phyloP scores from a whole-genome alignment of 441 rosid species.

The Euphorbia schlechtendalii region DNA sequence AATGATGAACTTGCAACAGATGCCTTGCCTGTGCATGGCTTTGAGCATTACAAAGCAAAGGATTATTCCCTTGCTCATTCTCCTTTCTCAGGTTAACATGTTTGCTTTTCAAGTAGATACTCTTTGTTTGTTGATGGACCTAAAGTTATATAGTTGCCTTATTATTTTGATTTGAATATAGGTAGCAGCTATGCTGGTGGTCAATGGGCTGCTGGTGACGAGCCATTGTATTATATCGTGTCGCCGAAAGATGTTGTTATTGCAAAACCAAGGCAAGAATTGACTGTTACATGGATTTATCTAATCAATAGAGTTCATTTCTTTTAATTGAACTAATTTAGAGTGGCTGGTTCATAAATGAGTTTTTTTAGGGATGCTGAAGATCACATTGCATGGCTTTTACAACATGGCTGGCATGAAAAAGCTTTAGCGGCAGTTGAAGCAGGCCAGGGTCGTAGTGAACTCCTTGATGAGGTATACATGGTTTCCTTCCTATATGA shows the following conservation, averaged over 20 bases:
- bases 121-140: constrained; percentile 19
- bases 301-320: constrained; percentile 4
- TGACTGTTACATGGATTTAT: constrained; percentile 13
- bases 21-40: constrained; percentile 94
- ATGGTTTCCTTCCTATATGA: neutral
- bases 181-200: constrained; percentile 99
- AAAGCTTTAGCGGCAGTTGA: constrained; percentile 98
- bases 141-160: constrained; percentile 21
- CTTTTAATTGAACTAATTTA: neutral
- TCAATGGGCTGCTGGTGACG: constrained; percentile 99
- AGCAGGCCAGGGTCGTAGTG: constrained; percentile 91
- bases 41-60: constrained; percentile 97
- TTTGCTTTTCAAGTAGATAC: constrained; percentile 22
- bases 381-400: constrained; percentile 98
- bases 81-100: constrained; percentile 82
- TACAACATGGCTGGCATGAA: constrained; percentile 96
- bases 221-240: constrained; percentile 84
- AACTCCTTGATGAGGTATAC: constrained; percentile 86
- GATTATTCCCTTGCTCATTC: constrained; percentile 96
- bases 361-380: constrained; percentile 75
- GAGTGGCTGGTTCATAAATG: constrained; percentile 3
- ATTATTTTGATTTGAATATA: constrained; percentile 30
- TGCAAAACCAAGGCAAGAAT: constrained; percentile 89
- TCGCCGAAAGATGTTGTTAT: constrained; percentile 99
- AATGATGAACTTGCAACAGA: constrained; percentile 96